phyloP scores from a whole-genome alignment of 1,139 yeast genomes.

The Geotrichum candidum region DNA sequence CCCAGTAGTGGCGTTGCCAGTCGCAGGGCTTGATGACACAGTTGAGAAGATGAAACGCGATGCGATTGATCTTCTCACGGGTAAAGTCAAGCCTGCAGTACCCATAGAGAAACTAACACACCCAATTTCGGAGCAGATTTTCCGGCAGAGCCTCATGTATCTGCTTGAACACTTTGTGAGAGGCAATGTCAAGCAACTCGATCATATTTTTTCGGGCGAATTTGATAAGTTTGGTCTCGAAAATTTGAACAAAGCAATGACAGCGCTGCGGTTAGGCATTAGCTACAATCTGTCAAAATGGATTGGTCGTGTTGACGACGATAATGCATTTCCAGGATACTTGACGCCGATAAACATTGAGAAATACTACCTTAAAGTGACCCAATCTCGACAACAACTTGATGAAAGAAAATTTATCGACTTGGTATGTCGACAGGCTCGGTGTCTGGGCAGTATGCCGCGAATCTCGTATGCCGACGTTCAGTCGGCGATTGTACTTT shows the following conservation, averaged over 20 bases:
- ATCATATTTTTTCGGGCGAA: not conserved
- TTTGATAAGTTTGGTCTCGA: slow-evolving; percentile 4
- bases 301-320: slow-evolving; percentile 15
- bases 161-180: slow-evolving; percentile 7
- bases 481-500: slow-evolving; percentile 6
- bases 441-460: slow-evolving; percentile 8
- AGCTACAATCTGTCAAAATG: slow-evolving; percentile 8
- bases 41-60: not conserved
- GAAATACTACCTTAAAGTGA: not conserved
- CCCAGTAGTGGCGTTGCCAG: not conserved
- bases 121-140: slow-evolving; percentile 14
- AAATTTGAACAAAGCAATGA: slow-evolving; percentile 4
- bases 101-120: not conserved
- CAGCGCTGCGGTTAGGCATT: slow-evolving; percentile 14
- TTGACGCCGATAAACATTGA: slow-evolving; percentile 15
- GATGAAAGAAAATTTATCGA: slow-evolving; percentile 11
- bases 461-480: slow-evolving; percentile 8
- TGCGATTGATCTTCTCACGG: slow-evolving; percentile 4
- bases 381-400: not conserved
- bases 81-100: slow-evolving; percentile 6
- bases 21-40: not conserved
- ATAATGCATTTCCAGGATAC: slow-evolving; percentile 15
- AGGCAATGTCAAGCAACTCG: not conserved
- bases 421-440: slow-evolving; percentile 2
- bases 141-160: slow-evolving; percentile 9